phyloP scores from a whole-genome alignment of 306 rosid species.

The Quercus glauca region DNA sequence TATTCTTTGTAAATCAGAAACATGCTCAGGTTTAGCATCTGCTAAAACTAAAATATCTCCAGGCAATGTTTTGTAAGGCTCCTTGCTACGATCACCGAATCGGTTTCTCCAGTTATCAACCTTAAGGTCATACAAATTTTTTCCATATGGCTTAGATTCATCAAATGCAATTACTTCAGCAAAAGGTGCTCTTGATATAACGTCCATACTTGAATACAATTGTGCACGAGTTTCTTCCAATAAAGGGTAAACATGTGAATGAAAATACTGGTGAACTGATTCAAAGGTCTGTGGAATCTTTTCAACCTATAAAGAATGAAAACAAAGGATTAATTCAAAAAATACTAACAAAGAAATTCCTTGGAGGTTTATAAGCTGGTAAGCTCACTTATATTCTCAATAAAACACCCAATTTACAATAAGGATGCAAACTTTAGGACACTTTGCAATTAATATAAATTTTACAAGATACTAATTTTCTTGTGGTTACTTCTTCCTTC shows the following conservation, averaged over 20 bases:
- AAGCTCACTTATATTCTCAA: no score
- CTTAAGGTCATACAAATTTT: slow-evolving; percentile 28
- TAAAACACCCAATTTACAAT: no score
- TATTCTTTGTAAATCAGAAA: slow-evolving; percentile 41
- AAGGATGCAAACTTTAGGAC: no score
- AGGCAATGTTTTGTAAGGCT: slow-evolving; percentile 49
- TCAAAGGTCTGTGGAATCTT: slow-evolving; percentile 42
- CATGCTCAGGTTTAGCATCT: slow-evolving; percentile 50
- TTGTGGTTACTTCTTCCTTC: no score
- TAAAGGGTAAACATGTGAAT: slow-evolving; percentile 46
- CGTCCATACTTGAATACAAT: slow-evolving; percentile 52
- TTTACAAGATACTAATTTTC: no score
- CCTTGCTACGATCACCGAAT: slow-evolving; percentile 47
- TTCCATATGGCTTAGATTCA: slow-evolving; percentile 13
- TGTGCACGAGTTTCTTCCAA: slow-evolving; percentile 69
- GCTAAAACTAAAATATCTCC: slow-evolving; percentile 68
- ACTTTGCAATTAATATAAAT: no score
- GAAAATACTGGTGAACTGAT: slow-evolving; percentile 42
- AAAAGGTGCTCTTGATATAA: slow-evolving; percentile 42
- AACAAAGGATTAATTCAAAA: not conserved
- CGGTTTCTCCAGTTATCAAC: slow-evolving; percentile 53
- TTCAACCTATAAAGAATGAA: slow-evolving; percentile 37
- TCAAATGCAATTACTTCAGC: slow-evolving; percentile 40
- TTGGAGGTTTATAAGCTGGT: not conserved
- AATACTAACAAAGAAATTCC: not conserved